These are phyloP conservation scores for Collariella sp. DNA, from an alignment of 495 filamentous ascomycete genomes.

Conservation along the genomic window DNA sequence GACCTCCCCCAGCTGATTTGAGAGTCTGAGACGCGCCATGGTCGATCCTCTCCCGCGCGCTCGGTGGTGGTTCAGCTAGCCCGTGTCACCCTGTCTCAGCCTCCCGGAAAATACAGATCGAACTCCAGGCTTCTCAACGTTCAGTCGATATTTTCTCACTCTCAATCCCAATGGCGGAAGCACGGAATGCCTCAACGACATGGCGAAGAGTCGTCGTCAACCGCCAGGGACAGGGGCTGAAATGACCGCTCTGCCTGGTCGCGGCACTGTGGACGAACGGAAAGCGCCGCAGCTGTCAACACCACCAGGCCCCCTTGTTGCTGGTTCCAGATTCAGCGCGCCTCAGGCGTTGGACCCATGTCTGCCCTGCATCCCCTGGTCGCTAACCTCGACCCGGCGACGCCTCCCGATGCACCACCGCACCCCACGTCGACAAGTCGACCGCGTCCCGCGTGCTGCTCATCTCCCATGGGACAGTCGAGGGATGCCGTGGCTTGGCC, in stretches of 20 bases:
- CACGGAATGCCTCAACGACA: no score
- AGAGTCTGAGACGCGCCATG: neutral
- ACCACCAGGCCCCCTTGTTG: neutral
- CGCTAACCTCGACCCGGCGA: constrained; percentile 5
- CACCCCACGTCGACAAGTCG: constrained; percentile 11
- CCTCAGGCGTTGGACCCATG: constrained; percentile 4
- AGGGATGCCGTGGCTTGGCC: constrained; percentile 5
- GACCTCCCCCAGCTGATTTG: neutral
- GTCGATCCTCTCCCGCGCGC: neutral
- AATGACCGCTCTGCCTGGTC: neutral
- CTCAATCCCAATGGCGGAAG: no score
- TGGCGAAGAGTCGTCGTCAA: neutral
- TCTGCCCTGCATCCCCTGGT: neutral
- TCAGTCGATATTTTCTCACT: no score
- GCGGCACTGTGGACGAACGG: neutral
- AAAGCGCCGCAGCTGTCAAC: neutral
- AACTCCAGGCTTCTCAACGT: no score
- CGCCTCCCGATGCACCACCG: constrained; percentile 10
- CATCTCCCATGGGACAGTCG: neutral
- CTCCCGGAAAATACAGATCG: neutral
- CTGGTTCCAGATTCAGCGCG: neutral
- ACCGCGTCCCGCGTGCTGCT: neutral
- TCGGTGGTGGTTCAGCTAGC: constrained; percentile 7
- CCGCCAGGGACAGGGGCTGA: neutral
- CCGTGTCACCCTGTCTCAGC: constrained; percentile 16